Base-by-base conservation (phyloP, 257 asterid species). In the Fraxinus anomala region DNA sequence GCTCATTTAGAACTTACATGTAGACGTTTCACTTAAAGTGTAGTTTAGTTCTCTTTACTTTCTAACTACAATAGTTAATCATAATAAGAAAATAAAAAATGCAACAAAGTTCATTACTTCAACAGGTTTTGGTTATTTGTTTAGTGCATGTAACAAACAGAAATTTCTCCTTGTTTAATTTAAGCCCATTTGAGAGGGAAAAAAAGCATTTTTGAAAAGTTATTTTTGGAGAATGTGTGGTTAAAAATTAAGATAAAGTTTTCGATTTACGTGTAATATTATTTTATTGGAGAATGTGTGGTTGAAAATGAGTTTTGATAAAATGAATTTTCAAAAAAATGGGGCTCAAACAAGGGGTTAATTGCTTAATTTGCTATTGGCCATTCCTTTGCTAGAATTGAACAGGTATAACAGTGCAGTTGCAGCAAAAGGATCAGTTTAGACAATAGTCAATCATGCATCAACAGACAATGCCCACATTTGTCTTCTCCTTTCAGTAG, bases 381-480 rank as follows among this genome's bases (percentile, higher is more conserved):
- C 54, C 44, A 71, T 71, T 59, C 24, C 30, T 72, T 59, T 26
- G 70, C 66, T 36, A 69, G 51, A 30, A 54, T 73, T 19, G 42
- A 77, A 78, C 73, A 51, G 56, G 74, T 47, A 78, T 74, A 49
- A 28, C 68, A 78, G 72, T 31, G 36, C 68, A 40, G 12, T 26
- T 40, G 31, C 76, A 51, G 49, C 36, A 79, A 66, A 74, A 72
- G 74, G 44, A 70, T 80, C 80, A 49, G 71, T 63, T 68, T 59
- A 59, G 70, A 74, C 36, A 51, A 72, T 33, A 79, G 77, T 33
- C 21, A 63, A 49, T 40, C 17, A 79, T 28, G 63, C 74, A 44
- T 76, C 70, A 44, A 47, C 37, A 70, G 1, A 26, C 12, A 19
- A 63, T 66, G 68, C 74, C 78, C 42, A 74, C 42, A 69, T 59